A percentile compares a stretch with the other conserved stretches of the same genome.
phyloP scores from a whole-genome alignment of 1,284 basidiomycete genomes.

The Tilletia setariae region DNA sequence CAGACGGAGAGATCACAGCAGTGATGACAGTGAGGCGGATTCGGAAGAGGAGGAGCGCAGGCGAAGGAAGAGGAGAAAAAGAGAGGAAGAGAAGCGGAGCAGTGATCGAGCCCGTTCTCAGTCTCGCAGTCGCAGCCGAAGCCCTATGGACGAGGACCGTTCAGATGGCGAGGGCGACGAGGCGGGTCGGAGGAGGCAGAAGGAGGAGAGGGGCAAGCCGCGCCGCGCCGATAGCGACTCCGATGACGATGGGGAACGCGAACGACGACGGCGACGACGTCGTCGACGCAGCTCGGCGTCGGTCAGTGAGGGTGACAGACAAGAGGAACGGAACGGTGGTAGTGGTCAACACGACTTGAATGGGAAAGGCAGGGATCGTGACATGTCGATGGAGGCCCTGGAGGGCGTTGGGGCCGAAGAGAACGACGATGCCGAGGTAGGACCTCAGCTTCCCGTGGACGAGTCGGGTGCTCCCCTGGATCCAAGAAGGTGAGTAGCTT shows the following conservation, averaged over 20 bases:
- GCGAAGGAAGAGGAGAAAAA: not conserved
- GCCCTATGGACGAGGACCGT: not conserved
- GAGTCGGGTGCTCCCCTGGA: slow-evolving; percentile 5
- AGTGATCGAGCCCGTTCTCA: not conserved
- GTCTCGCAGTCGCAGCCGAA: not conserved
- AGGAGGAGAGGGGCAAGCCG: not conserved
- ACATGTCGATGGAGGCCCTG: not conserved
- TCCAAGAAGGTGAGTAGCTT: not conserved
- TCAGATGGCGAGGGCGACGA: not conserved
- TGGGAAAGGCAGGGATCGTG: not conserved
- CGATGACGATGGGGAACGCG: not conserved
- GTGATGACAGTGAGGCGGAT: not conserved
- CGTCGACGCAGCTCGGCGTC: too few relatives aligned
- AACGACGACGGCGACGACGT: too few relatives aligned
- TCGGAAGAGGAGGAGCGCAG: slow-evolving; percentile 16
- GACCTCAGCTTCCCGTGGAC: slow-evolving; percentile 19
- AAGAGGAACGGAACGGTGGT: not conserved
- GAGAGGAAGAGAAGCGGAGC: not conserved
- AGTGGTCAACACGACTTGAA: not conserved
- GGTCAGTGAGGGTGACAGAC: not conserved
- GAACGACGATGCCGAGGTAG: slow-evolving; percentile 18
- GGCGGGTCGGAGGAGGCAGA: not conserved
- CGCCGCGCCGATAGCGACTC: not conserved
- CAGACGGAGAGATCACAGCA: not conserved
- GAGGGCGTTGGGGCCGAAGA: not conserved